These are phyloP conservation scores for Fomitiporia mediterranea DNA, from an alignment of 1,284 basidiomycete species.

Conservation along the genomic window DNA sequence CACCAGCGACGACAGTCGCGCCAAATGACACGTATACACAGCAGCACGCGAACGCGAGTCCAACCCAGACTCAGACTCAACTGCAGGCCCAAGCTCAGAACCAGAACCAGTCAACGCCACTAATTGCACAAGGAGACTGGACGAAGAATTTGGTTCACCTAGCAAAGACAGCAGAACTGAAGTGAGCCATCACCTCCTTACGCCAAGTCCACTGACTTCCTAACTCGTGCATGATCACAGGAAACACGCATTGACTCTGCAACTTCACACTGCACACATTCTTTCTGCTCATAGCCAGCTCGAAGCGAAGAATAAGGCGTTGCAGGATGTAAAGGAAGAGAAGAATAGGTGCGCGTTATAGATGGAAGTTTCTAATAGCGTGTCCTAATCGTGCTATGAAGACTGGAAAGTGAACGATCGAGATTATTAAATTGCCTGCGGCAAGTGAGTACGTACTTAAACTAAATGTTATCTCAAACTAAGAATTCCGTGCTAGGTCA, in stretches of 20 bases:
- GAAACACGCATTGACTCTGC: slow-evolving; percentile 74
- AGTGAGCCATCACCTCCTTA: slow-evolving; percentile 51
- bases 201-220: background rate
- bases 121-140: slow-evolving; percentile 76
- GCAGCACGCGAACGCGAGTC: background rate
- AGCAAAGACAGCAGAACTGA: slow-evolving; percentile 77
- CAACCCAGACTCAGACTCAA: background rate
- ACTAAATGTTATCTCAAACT: background rate
- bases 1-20: slow-evolving; percentile 11
- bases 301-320: slow-evolving; percentile 67
- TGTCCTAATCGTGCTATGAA: slow-evolving; percentile 27
- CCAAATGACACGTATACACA: slow-evolving; percentile 15
- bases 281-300: slow-evolving; percentile 72
- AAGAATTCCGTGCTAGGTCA: slow-evolving; percentile 46
- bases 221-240: slow-evolving; percentile 33
- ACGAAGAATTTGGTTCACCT: slow-evolving; percentile 77
- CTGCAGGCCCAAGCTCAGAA: background rate
- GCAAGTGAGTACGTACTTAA: slow-evolving; percentile 42
- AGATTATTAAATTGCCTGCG: slow-evolving; percentile 59
- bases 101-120: slow-evolving; percentile 30
- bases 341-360: slow-evolving; percentile 53
- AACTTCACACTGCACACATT: slow-evolving; percentile 81
- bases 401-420: slow-evolving; percentile 67
- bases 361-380: background rate
- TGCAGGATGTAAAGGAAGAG: slow-evolving; percentile 76